These are phyloP conservation scores for Teunomyces gatunensis DNA, from an alignment of 805 yeast species.

Conservation along the genomic window DNA sequence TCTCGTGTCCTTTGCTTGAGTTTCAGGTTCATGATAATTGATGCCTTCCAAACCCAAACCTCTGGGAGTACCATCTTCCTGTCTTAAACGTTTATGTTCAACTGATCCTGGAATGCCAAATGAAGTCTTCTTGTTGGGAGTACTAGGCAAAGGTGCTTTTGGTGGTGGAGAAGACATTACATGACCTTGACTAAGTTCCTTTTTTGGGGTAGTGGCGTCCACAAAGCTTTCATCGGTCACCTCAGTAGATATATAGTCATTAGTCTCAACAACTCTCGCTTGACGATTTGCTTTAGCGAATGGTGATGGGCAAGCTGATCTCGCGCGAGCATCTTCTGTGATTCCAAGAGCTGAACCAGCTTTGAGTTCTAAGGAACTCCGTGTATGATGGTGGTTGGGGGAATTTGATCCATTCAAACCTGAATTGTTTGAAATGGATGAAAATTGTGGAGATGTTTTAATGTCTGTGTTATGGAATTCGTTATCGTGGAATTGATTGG, in stretches of 20 bases:
- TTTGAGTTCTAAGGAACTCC: constrained; percentile 1
- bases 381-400: not conserved
- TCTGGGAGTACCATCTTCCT: constrained; percentile 21
- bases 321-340: constrained; percentile 19
- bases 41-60: constrained; percentile 42
- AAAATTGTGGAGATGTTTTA: constrained; percentile 3
- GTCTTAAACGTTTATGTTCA: constrained; percentile 3
- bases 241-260: constrained; percentile 18
- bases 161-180: constrained; percentile 39
- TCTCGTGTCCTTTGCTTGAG: not conserved
- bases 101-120: constrained; percentile 14
- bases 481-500: constrained; percentile 35
- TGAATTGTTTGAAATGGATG: not conserved
- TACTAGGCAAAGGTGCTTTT: constrained; percentile 27
- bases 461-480: constrained; percentile 26
- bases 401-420: not conserved
- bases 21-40: constrained; percentile 16
- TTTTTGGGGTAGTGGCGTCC: constrained; percentile 16
- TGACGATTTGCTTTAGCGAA: constrained; percentile 43
- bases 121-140: constrained; percentile 19
- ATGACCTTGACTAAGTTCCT: constrained; percentile 1
- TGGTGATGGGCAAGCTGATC: constrained; percentile 38
- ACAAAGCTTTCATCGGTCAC: constrained; percentile 10
- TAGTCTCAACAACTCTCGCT: constrained; percentile 43
- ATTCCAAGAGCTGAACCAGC: constrained; percentile 8